These are phyloP conservation scores for Agaricales sp. DNA, from an alignment of 1,284 basidiomycete species.

Conservation along the genomic window DNA sequence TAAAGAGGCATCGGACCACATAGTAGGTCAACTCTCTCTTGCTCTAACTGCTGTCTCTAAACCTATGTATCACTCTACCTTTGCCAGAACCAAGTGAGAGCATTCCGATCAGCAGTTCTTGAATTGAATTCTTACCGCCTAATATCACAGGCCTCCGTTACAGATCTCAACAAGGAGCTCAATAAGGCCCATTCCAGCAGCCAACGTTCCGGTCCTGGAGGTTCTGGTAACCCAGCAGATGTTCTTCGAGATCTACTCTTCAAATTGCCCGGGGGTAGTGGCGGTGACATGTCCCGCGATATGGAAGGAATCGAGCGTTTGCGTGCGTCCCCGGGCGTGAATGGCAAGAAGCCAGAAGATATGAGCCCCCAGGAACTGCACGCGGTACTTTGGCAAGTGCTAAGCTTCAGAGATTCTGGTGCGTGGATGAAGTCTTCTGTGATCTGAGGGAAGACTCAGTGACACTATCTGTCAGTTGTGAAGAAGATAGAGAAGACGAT, in stretches of 20 bases:
- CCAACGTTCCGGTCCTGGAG: slow-evolving; percentile 14
- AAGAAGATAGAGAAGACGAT: slow-evolving; percentile 86
- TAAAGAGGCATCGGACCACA: slow-evolving; percentile 61
- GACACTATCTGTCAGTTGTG: slow-evolving; percentile 34
- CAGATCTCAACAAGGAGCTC: slow-evolving; percentile 78
- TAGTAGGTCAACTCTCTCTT: slow-evolving; percentile 30
- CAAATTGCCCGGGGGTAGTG: slow-evolving; percentile 51
- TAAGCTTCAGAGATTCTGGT: slow-evolving; percentile 78
- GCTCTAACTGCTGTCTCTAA: neutral
- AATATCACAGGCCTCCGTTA: slow-evolving; percentile 62
- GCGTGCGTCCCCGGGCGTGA: slow-evolving; percentile 35
- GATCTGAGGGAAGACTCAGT: neutral
- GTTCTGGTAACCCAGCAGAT: slow-evolving; percentile 23
- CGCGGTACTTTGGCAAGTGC: slow-evolving; percentile 74
- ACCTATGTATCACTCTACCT: neutral
- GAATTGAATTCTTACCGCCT: slow-evolving; percentile 1
- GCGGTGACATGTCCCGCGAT: slow-evolving; percentile 56
- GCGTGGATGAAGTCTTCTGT: slow-evolving; percentile 11
- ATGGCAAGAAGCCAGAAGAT: slow-evolving; percentile 59
- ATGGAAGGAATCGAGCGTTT: slow-evolving; percentile 71
- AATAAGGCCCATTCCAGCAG: slow-evolving; percentile 49
- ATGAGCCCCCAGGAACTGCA: slow-evolving; percentile 89
- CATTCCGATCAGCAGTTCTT: slow-evolving; percentile 7
- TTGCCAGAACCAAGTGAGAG: slow-evolving; percentile 31
- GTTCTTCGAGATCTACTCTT: slow-evolving; percentile 44